Percentiles rank a stretch among this genome's conserved stretches.
Conservation (phyloP, 192 early-diverging fungal genomes). For the Thoreauomyces humboldtii region DNA sequence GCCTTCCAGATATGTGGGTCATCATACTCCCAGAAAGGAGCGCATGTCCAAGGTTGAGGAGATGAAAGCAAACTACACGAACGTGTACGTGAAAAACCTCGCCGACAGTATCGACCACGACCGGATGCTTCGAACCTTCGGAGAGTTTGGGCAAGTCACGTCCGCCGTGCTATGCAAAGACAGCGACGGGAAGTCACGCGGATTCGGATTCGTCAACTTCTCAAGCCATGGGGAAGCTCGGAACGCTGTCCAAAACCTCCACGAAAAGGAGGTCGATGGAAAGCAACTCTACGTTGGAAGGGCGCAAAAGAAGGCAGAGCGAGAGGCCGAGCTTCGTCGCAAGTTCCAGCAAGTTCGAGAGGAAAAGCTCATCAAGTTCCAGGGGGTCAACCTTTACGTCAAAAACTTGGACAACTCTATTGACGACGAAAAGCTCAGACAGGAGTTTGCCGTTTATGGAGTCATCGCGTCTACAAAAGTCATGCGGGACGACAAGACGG, state of each 20-base stretch:
- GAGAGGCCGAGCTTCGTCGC: constrained; percentile 87
- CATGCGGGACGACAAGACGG: constrained; percentile 86
- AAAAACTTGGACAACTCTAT: constrained; percentile 95
- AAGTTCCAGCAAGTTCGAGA: constrained; percentile 89
- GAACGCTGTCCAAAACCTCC: constrained; percentile 19
- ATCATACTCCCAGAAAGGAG: constrained; percentile 86
- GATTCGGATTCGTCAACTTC: constrained; percentile 27
- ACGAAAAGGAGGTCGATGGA: constrained; percentile 21
- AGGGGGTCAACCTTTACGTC: constrained; percentile 96
- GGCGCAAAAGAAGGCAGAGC: constrained; percentile 95
- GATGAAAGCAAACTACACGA: constrained; percentile 83
- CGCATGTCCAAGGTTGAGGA: constrained; percentile 80
- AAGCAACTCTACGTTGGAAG: constrained; percentile 78
- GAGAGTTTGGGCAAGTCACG: constrained; percentile 68
- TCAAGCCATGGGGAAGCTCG: constrained; percentile 15
- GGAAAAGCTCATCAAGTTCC: constrained; percentile 95
- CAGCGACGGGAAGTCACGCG: constrained; percentile 63
- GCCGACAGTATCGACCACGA: constrained; percentile 67
- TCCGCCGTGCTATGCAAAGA: constrained; percentile 69
- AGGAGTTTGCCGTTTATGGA: constrained; percentile 92
- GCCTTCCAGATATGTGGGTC: constrained; percentile 67
- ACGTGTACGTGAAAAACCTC: constrained; percentile 91
- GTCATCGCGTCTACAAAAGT: constrained; percentile 93
- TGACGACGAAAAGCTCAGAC: constrained; percentile 90
- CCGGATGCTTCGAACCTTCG: constrained; percentile 69